Evolutionary conservation across 2,329 filamentous ascomycete genomes (phyloP).

Genomic region (Pseudodiploospora longispora): DNA sequence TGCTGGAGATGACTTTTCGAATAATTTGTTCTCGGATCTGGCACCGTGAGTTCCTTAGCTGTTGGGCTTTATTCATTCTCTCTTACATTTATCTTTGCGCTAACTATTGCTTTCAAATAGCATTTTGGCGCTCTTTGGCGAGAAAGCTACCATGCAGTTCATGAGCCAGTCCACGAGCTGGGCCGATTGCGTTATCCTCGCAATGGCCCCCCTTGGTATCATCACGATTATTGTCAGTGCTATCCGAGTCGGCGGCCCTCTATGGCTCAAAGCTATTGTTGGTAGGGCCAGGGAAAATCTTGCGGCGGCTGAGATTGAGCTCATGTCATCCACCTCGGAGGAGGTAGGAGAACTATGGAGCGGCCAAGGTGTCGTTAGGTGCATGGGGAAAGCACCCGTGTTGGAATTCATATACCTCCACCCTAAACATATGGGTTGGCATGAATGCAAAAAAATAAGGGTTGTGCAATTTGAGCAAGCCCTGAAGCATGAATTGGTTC

Average conservation of each 20-base stretch:
- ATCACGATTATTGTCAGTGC: conserved; percentile 35
- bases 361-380: conserved; percentile 25
- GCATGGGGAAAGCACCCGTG: conserved; percentile 9
- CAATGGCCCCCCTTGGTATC: conserved; percentile 37
- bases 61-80: not conserved
- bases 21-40: conserved; percentile 13
- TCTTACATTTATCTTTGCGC: not conserved
- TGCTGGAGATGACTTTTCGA: conserved; percentile 14
- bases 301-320: conserved; percentile 31
- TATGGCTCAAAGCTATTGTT: conserved; percentile 34
- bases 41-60: conserved; percentile 5
- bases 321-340: conserved; percentile 38
- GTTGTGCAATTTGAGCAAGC: too few relatives aligned
- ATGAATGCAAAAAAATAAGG: too few relatives aligned
- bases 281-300: conserved; percentile 36
- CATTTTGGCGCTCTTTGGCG: conserved; percentile 29
- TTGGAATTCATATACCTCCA: conserved; percentile 12
- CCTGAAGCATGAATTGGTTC: too few relatives aligned
- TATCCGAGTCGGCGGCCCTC: conserved; percentile 36
- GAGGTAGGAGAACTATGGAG: conserved; percentile 39
- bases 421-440: not conserved
- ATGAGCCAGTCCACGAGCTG: conserved; percentile 33
- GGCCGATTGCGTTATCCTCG: conserved; percentile 36
- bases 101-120: not conserved
- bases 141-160: conserved; percentile 39